Evolutionary conservation across 495 filamentous ascomycete species (phyloP).

Genomic region (Daldinia grandis): DNA sequence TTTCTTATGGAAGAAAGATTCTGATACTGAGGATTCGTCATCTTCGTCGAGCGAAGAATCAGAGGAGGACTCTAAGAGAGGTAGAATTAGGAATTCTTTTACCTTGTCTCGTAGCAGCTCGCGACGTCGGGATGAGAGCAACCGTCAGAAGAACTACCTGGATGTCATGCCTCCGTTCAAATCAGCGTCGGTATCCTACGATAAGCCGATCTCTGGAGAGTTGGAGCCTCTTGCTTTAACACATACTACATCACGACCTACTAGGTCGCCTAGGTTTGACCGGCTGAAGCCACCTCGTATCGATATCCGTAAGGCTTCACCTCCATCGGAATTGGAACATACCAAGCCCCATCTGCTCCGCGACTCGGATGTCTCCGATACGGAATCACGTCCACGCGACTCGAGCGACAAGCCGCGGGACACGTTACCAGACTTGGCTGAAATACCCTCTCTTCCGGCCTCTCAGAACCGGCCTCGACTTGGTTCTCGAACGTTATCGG

Average conservation of each 20-base stretch:
- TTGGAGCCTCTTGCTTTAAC: conserved; percentile 16
- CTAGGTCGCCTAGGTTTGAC: conserved; percentile 60
- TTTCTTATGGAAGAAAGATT: conserved; percentile 57
- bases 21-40: conserved; percentile 41
- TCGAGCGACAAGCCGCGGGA: conserved; percentile 10
- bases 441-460: conserved; percentile 40
- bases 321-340: conserved; percentile 47
- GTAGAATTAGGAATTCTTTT: conserved; percentile 43
- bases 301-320: conserved; percentile 63
- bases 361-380: conserved; percentile 49
- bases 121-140: conserved; percentile 34
- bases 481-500: conserved; percentile 29
- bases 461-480: conserved; percentile 17
- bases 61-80: conserved; percentile 48
- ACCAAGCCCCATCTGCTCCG: conserved; percentile 28
- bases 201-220: conserved; percentile 27
- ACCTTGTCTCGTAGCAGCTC: conserved; percentile 36
- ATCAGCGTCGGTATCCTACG: conserved; percentile 22
- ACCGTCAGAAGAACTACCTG: conserved; percentile 48
- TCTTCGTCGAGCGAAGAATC: conserved; percentile 53
- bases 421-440: conserved; percentile 38
- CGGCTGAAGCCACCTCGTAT: conserved; percentile 69
- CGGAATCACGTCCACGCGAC: conserved; percentile 43
- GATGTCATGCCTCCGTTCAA: conserved; percentile 55
- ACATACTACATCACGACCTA: conserved; percentile 42